phyloP scores from a whole-genome alignment of 129 eudicot species.

The Mikania micrantha region DNA sequence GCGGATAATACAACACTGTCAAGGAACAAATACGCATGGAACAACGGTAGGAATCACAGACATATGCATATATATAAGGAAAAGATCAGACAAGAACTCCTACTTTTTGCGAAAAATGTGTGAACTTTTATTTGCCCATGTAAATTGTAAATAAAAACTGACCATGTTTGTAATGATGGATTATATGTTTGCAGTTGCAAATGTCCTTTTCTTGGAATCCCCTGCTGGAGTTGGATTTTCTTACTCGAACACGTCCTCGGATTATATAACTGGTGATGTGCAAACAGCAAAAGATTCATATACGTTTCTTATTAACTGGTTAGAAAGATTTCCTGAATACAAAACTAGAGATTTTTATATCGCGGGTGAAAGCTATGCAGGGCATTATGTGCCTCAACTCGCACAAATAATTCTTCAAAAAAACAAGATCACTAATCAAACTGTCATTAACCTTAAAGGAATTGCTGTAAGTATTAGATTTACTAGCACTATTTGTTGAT shows the following conservation, averaged over 20 bases:
- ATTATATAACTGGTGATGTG: slow-evolving; percentile 37
- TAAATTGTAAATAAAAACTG: too few species aligned
- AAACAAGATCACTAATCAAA: slow-evolving; percentile 56
- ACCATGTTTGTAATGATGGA: not conserved
- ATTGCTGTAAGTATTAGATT: slow-evolving; percentile 46
- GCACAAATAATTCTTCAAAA: slow-evolving; percentile 51
- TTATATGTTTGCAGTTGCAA: slow-evolving; percentile 33
- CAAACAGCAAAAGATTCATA: slow-evolving; percentile 51
- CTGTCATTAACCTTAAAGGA: slow-evolving; percentile 59
- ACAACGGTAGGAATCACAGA: not conserved
- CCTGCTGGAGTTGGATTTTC: slow-evolving; percentile 68
- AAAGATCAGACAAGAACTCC: too few species aligned
- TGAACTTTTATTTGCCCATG: too few species aligned
- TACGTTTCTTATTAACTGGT: slow-evolving; percentile 50
- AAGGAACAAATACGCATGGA: not conserved
- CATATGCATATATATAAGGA: too few species aligned
- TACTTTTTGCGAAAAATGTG: too few species aligned
- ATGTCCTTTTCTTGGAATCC: slow-evolving; percentile 45
- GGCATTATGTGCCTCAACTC: slow-evolving; percentile 59
- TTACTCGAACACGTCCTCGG: slow-evolving; percentile 37
- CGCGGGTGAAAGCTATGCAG: slow-evolving; percentile 62
- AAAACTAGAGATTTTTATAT: slow-evolving; percentile 49
- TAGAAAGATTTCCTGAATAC: slow-evolving; percentile 58
- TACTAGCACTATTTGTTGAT: not conserved
- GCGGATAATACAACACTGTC: not conserved